These are phyloP conservation scores for Puccinia polysora DNA, from an alignment of 1,284 basidiomycete genomes.

Conservation along the genomic window DNA sequence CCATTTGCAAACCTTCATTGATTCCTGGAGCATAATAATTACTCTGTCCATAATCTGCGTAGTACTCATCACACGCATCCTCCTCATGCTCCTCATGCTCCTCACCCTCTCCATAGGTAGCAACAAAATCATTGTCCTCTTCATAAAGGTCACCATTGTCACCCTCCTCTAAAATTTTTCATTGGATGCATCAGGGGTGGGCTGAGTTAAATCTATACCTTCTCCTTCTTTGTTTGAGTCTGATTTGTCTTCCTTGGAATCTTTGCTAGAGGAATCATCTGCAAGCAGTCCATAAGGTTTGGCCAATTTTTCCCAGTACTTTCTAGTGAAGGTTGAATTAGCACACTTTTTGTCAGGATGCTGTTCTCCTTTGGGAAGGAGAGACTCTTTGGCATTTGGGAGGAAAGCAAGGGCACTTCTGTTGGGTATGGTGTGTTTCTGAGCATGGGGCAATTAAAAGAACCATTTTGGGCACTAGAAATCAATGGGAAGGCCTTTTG, in stretches of 20 bases:
- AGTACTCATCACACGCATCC: background rate
- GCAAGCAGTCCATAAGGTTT: conserved; percentile 26
- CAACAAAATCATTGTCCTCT: background rate
- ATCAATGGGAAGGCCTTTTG: conserved; percentile 34
- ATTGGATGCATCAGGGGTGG: background rate
- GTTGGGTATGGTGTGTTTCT: conserved; percentile 17
- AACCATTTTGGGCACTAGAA: conserved; percentile 29
- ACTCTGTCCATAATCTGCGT: background rate
- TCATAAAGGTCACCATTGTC: background rate
- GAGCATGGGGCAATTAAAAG: background rate
- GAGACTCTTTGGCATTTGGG: conserved; percentile 20
- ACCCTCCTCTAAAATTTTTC: background rate
- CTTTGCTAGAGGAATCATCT: background rate
- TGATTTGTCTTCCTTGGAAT: background rate
- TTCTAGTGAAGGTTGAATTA: conserved; percentile 14
- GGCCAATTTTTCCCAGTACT: conserved; percentile 16
- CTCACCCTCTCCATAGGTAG: too few species aligned
- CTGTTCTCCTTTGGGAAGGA: conserved; percentile 5
- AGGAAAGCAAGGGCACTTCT: conserved; percentile 9
- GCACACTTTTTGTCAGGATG: conserved; percentile 13
- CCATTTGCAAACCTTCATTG: background rate
- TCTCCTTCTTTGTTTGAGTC: background rate
- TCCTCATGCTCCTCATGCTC: conserved; percentile 12
- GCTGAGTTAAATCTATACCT: conserved; percentile 3
- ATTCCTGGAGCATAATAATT: too few species aligned